Evolutionary conservation across 805 yeast genomes (phyloP), one percentile per base, ranked within the genome.

Genomic region (Candida schatavii): DNA sequence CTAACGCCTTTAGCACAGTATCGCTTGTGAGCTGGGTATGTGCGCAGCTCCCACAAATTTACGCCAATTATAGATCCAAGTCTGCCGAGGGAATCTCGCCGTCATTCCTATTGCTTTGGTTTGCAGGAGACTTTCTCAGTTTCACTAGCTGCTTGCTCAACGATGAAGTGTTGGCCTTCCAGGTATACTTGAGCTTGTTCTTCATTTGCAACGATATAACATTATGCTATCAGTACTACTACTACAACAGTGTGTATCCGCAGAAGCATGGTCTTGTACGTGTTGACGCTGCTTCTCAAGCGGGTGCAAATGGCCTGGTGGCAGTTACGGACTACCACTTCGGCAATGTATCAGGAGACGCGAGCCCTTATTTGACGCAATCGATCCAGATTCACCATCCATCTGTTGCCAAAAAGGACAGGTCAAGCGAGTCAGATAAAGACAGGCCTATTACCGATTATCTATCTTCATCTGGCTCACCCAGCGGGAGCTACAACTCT

Each of bases 11-110:
- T 42, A 68, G 74, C 39, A 53, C 57, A 25, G 39, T 67, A 14
- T 79, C 85, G 3, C 62, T 80, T 29, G 59, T 64, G 4, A 72
- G 81, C 44, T 84, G 91, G 90, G 65, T 83, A 27, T 80, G 83
- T 57, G 90, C 90, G 2, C 90, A 83, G 57, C 54, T 80, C 14
- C 90, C 90, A 1, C 91, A 84, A 54, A 81, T 83, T 10, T 60
- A 73, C 43, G 68, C 74, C 50, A 84, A 83, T 55, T 80, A 80
- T 56, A 59, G 63, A 11, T 68, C 68, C 50, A 75, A 80, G 46
- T 75, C 85, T 2, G 85, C 85, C 3, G 86, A 78, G 15, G 90
- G 90, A 2, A 68, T 84, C 18, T 79, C 87, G 10, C 68, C 77
- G 25, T 70, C 72, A 4, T 84, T 84, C 49, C 69, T 84, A 3